These are phyloP conservation scores for Botryosphaeria dothidea DNA, from an alignment of 2,329 filamentous ascomycete species.

Conservation along the genomic window DNA sequence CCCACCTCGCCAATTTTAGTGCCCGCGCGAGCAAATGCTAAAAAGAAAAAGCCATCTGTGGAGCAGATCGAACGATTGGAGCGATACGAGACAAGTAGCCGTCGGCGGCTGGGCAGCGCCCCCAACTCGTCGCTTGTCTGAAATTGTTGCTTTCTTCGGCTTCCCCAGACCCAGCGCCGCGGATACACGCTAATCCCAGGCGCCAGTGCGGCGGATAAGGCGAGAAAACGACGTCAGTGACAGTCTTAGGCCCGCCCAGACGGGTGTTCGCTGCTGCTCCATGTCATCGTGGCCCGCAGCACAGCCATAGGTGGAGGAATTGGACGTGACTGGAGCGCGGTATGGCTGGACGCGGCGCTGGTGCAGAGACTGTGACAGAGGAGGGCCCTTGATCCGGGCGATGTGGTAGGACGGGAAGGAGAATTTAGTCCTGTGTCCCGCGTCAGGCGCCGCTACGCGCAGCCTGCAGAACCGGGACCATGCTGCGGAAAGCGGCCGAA, in stretches of 20 bases:
- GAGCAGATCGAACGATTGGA: neutral
- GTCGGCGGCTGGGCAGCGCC: neutral
- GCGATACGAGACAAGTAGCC: slow-evolving; percentile 1
- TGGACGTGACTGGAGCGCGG: neutral
- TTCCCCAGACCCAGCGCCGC: slow-evolving; percentile 7
- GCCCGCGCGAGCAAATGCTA: neutral
- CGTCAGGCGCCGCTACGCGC: slow-evolving; percentile 1
- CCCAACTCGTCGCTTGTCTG: neutral
- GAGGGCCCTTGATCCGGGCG: no score
- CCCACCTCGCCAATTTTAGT: neutral
- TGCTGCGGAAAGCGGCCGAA: neutral
- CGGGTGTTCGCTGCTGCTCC: neutral
- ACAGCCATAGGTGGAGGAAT: neutral
- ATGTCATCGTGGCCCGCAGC: neutral
- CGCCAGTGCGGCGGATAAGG: slow-evolving; percentile 17
- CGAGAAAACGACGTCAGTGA: slow-evolving; percentile 2
- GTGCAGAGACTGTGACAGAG: neutral
- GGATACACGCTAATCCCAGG: neutral
- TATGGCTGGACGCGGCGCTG: neutral
- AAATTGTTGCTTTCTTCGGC: neutral
- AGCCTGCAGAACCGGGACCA: neutral
- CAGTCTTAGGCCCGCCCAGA: neutral
- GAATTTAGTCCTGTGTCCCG: neutral
- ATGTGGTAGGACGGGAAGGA: neutral
- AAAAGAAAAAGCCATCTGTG: neutral